Conservation (phyloP, 139 green algal genomes). For the Protoeuglena noctilucae region DNA sequence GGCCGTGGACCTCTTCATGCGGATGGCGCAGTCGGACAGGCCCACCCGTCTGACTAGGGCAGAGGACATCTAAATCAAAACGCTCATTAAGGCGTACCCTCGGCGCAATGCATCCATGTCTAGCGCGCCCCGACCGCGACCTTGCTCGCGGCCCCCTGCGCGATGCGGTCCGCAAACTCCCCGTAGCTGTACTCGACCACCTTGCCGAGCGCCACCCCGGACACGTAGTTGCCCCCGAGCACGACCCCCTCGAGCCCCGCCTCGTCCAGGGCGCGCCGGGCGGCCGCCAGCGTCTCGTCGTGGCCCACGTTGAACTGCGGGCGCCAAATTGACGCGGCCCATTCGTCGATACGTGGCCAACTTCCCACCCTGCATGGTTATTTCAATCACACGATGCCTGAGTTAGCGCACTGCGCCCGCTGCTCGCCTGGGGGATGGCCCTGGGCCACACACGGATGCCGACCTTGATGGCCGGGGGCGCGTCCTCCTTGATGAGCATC, state of each 20-base stretch:
- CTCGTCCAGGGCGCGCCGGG: slow-evolving; percentile 29
- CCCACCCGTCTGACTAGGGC: too few species aligned
- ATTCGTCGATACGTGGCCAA: too few species aligned
- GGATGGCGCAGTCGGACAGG: too few species aligned
- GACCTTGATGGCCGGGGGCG: slow-evolving; percentile 50
- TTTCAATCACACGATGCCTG: too few species aligned
- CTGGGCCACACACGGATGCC: slow-evolving; percentile 80
- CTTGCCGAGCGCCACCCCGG: slow-evolving; percentile 87
- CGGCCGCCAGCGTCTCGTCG: slow-evolving; percentile 32
- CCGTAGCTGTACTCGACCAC: slow-evolving; percentile 79
- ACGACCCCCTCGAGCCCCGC: slow-evolving; percentile 57
- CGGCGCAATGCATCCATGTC: too few species aligned
- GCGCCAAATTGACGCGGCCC: too few species aligned
- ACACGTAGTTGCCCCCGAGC: slow-evolving; percentile 94
- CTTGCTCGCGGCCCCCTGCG: not conserved
- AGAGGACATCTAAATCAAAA: too few species aligned
- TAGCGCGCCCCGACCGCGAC: not conserved
- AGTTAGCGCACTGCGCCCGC: too few species aligned
- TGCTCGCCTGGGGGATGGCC: slow-evolving; percentile 95
- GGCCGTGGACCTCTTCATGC: too few species aligned
- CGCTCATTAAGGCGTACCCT: too few species aligned
- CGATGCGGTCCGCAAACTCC: slow-evolving; percentile 4
- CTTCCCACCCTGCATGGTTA: too few species aligned
- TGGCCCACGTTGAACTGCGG: slow-evolving; percentile 90
- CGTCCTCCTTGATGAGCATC: slow-evolving; percentile 82